Conservation (phyloP, 1,139 yeast genomes). For the Diutina siamensis region DNA sequence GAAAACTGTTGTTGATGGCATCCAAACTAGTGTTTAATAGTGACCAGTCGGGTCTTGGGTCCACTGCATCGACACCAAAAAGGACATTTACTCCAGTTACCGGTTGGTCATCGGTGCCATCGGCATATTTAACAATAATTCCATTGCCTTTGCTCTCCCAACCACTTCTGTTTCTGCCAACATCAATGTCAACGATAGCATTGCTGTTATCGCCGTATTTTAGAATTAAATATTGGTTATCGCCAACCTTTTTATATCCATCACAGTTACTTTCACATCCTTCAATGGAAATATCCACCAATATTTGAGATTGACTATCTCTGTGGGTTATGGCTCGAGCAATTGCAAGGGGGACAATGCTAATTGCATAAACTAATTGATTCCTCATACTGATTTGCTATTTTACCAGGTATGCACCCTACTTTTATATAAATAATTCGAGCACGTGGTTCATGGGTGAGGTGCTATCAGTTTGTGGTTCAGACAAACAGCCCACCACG, state of each 20-base stretch:
- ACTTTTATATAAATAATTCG: no score
- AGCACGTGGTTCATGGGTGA: no score
- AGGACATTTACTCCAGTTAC: slow-evolving; percentile 45
- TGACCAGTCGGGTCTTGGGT: slow-evolving; percentile 37
- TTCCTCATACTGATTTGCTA: no score
- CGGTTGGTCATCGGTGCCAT: slow-evolving; percentile 14
- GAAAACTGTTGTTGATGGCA: neutral
- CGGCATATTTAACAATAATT: slow-evolving; percentile 38
- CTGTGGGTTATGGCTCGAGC: no score
- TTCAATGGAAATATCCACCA: neutral
- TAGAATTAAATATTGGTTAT: neutral
- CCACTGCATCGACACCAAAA: slow-evolving; percentile 63
- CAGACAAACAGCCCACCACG: no score
- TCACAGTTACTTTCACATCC: neutral
- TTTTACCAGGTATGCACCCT: no score
- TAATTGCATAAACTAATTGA: no score
- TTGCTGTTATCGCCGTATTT: neutral
- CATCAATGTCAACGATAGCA: neutral
- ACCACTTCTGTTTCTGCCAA: neutral
- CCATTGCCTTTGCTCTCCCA: slow-evolving; percentile 15
- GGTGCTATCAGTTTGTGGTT: no score
- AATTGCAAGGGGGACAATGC: no score
- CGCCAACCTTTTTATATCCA: neutral
- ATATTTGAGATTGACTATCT: no score
- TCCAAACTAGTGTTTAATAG: neutral